Evolutionary conservation across 495 filamentous ascomycete species (phyloP), one percentile per base, ranked within the genome.

Genomic region (Hypoxylon lienhwacheense): DNA sequence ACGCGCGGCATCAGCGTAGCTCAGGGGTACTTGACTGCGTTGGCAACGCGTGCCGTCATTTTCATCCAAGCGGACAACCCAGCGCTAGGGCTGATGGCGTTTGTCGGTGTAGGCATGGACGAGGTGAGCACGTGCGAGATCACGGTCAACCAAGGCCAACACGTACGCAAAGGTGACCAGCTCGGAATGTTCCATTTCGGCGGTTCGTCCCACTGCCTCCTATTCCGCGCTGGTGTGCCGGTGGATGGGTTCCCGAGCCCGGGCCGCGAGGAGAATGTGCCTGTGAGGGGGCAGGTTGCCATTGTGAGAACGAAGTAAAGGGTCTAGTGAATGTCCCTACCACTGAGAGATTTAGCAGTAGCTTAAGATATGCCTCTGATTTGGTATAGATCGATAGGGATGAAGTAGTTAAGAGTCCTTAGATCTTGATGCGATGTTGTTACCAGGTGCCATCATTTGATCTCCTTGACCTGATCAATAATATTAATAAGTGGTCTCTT

Each of bases 171-270:
- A 69, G 86, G 85, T 11, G 80, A 88, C 6, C 67, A 86, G 65
- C 68, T 82, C 29, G 86, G 85, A 15, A 87, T 86, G 84, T 89
- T 89, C 65, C 85, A 88, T 64, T 88, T 84, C 67, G 86, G 86
- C 10, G 86, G 86, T 3, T 82, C 77, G 7, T 82, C 79, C 4
- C 77, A 86, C 55, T 85, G 81, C 50, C 53, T 89, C 56, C 54
- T 89, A 1, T 88, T 89, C 47, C 52, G 73, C 7, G 56, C 69
- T 45, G 72, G 63, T 6, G 71, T 74, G 29, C 66, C 65, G 34
- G 53, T 77, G 0, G 63, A 66, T 1, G 64, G 70, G 1, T 82
- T 85, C 53, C 82, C 81, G 1, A 54, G 74, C 26, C 53, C 74
- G 0, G 75, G 75, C 0, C 66, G 71, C 24, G 41, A 64, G 33